A percentile compares a stretch with the other conserved stretches of the same genome.
Conservation (phyloP, 1,284 basidiomycete genomes). For the Microbotryomycetes sp. region DNA sequence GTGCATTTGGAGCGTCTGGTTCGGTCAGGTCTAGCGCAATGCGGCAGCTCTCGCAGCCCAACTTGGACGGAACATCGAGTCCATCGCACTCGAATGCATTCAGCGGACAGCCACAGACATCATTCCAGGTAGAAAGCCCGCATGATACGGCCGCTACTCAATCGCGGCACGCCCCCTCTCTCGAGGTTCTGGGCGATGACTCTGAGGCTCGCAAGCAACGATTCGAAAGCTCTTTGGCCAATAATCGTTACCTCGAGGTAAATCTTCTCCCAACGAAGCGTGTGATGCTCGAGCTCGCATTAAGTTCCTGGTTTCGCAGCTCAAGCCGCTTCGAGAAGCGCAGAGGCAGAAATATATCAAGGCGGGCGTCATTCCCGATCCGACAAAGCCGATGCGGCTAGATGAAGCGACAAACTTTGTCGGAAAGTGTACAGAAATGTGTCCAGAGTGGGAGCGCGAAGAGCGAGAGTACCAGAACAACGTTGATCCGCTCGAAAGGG, state of each 20-base stretch:
- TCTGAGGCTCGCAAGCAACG: slow-evolving; percentile 24
- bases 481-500: slow-evolving; percentile 77
- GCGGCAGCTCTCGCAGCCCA: too few relatives aligned
- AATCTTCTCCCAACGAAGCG: neutral
- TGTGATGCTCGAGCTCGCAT: neutral
- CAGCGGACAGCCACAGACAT: too few relatives aligned
- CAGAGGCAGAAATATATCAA: slow-evolving; percentile 72
- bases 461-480: slow-evolving; percentile 84
- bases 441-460: slow-evolving; percentile 85
- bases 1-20: too few relatives aligned
- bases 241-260: slow-evolving; percentile 29
- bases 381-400: slow-evolving; percentile 63
- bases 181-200: slow-evolving; percentile 28
- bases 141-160: too few relatives aligned
- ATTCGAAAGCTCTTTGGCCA: slow-evolving; percentile 19
- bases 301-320: slow-evolving; percentile 35
- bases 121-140: too few relatives aligned
- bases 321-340: slow-evolving; percentile 53
- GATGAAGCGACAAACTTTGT: slow-evolving; percentile 82
- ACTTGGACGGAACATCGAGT: too few relatives aligned
- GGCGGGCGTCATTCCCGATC: slow-evolving; percentile 80
- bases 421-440: slow-evolving; percentile 90
- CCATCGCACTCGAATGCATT: too few relatives aligned
- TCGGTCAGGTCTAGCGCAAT: too few relatives aligned
- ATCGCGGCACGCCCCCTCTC: slow-evolving; percentile 23